phyloP scores from a whole-genome alignment of 306 rosid genomes.

The Adenanthera pavonina region DNA sequence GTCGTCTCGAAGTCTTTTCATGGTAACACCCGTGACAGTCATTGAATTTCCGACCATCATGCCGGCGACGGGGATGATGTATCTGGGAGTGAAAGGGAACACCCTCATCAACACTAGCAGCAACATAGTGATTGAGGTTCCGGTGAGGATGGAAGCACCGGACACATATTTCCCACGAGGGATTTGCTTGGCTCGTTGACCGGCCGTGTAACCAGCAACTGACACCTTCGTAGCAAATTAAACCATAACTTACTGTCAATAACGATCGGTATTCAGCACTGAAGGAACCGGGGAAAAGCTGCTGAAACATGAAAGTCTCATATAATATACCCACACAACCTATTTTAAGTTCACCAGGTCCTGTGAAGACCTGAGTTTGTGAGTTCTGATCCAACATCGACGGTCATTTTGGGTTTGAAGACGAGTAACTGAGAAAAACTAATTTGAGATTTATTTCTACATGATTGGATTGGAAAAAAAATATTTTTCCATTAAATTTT shows the following conservation, averaged over 20 bases:
- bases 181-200: constrained; percentile 87
- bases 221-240: constrained; percentile 51
- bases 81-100: constrained; percentile 93
- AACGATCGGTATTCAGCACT: too few relatives aligned
- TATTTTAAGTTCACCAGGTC: too few relatives aligned
- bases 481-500: too few relatives aligned
- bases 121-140: constrained; percentile 81
- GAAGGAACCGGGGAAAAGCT: neutral
- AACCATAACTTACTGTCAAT: neutral
- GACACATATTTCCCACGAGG: constrained; percentile 86
- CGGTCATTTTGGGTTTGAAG: too few relatives aligned
- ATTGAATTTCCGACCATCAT: constrained; percentile 98
- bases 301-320: neutral
- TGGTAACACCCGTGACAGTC: constrained; percentile 96
- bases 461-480: too few relatives aligned
- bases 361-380: too few relatives aligned
- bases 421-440: too few relatives aligned
- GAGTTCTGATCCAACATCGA: too few relatives aligned
- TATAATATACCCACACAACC: too few relatives aligned
- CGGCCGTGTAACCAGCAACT: constrained; percentile 92
- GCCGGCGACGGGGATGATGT: constrained; percentile 88
- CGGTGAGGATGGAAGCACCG: constrained; percentile 78
- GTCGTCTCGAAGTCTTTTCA: constrained; percentile 91
- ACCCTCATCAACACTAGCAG: constrained; percentile 65
- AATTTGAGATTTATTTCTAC: too few relatives aligned